Evolutionary conservation across 306 rosid species (phyloP), one percentile per base, ranked within the genome.

Genomic region (Astragalus membranaceus): DNA sequence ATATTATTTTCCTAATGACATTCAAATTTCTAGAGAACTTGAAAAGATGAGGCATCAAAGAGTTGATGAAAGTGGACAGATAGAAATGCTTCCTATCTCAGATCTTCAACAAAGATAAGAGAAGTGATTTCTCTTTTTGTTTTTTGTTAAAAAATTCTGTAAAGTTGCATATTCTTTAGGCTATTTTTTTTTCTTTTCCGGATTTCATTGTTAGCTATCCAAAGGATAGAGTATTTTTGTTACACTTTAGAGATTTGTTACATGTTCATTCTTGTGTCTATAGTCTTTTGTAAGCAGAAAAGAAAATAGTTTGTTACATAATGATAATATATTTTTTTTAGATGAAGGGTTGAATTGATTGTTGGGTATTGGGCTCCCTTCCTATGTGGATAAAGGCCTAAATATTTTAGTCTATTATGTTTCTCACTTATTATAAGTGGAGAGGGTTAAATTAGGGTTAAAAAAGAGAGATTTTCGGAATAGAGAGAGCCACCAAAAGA

Each of bases 11-110:
- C 97, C 97, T 3, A 68, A 72, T 50, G 97, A 93, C 69, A 85
- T 93, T 72, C 98, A 85, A 54, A 90, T 93, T 47, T 90, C 94
- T 36, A 85, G 94, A 72, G 97, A 88, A 85, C 84, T 79, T 23
- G 98, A 90, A 78, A 90, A 75, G 67, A 10, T 74, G 26, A 83
- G 64, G 43, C 69, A 78, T 72, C 75, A 61, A 30, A 81, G 89
- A 56, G 64, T 57, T 33, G 44, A 67, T 51, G 88, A 77, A 79
- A 77, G 56, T 70, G 89, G 75, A 76, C 89, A 90, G 56, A 78
- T 88, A 75, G 98, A 93, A 85, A 90, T 88, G 96, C 81, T 78
- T 69, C 82, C 89, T 5, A 73, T 90, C 72, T 51, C 80, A 36
- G 68, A 75, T 69, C 77, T 8, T 44, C 80, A 50, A 13, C 44